Conservation (phyloP, 352 stramenopile genomes). For the Phytophthora fragariae region DNA sequence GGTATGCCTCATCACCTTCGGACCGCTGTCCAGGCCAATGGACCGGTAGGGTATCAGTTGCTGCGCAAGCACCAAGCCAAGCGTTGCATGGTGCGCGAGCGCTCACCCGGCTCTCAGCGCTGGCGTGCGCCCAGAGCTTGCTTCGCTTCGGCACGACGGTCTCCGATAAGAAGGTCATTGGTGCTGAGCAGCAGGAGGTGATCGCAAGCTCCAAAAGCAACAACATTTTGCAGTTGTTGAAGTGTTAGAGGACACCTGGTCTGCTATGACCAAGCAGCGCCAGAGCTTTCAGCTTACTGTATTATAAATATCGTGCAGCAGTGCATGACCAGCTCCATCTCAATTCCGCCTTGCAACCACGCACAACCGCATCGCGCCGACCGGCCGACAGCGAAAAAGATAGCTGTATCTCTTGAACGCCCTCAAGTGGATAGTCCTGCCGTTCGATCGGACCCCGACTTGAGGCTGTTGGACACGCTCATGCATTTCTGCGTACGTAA, state of each 20-base stretch:
- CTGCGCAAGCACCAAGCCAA: slow-evolving; percentile 15
- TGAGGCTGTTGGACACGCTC: slow-evolving; percentile 8
- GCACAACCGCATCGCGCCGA: neutral
- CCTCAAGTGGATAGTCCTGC: slow-evolving; percentile 19
- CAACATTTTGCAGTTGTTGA: neutral
- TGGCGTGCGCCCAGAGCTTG: neutral
- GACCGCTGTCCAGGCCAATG: slow-evolving; percentile 2
- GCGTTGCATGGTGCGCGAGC: slow-evolving; percentile 21
- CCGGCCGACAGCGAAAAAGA: neutral
- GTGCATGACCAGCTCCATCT: neutral
- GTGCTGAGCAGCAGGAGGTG: neutral
- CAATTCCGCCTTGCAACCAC: neutral
- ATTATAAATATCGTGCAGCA: too few species aligned
- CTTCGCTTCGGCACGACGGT: neutral
- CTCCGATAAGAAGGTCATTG: slow-evolving; percentile 2
- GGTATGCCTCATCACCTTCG: neutral
- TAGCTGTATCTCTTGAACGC: too few species aligned
- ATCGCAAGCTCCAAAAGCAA: neutral
- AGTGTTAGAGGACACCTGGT: neutral
- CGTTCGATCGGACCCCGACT: slow-evolving; percentile 10
- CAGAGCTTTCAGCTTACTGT: neutral
- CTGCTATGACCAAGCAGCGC: neutral
- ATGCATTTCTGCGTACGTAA: neutral
- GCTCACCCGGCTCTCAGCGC: slow-evolving; percentile 7
- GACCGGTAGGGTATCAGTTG: slow-evolving; percentile 4